A percentile compares a stretch with the other conserved stretches of the same genome.
Conservation (phyloP, 495 filamentous ascomycete genomes). For the Aspergillus egyptiacus region DNA sequence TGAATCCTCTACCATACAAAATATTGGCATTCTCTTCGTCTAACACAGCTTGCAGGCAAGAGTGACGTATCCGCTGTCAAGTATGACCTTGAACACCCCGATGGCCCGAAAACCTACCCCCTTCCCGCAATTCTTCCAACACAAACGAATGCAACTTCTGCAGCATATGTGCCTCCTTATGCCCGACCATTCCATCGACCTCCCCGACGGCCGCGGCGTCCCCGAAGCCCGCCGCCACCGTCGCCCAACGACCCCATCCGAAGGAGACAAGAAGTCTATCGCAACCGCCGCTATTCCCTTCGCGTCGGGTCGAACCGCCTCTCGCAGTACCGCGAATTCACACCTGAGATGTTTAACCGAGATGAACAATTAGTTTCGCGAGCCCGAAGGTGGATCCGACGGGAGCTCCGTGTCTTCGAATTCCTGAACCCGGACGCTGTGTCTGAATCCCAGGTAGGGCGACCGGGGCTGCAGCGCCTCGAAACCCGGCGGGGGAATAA, state of each 20-base stretch:
- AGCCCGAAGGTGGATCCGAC: constrained; percentile 80
- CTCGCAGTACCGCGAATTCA: constrained; percentile 72
- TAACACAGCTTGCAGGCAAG: constrained; percentile 45
- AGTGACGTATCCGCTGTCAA: constrained; percentile 59
- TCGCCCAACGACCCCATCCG: constrained; percentile 54
- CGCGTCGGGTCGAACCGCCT: constrained; percentile 80
- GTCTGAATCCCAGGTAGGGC: constrained; percentile 22
- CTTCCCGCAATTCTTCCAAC: constrained; percentile 27
- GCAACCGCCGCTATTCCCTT: constrained; percentile 67
- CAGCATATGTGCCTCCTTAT: background rate
- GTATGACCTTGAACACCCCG: constrained; percentile 51
- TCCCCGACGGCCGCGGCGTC: constrained; percentile 23
- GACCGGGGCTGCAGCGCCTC: constrained; percentile 33
- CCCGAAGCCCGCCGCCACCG: constrained; percentile 21
- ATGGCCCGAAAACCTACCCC: constrained; percentile 50
- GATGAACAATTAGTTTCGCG: constrained; percentile 67
- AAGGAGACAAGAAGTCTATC: constrained; percentile 70
- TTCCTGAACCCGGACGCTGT: constrained; percentile 53
- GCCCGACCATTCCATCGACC: constrained; percentile 10
- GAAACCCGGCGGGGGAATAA: constrained; percentile 58
- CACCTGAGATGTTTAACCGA: constrained; percentile 56
- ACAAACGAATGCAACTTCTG: constrained; percentile 1
- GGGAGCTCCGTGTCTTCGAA: constrained; percentile 82
- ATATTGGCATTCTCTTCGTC: background rate
- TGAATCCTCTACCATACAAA: background rate